These are phyloP conservation scores for Euphorbia peplus DNA, from an alignment of 345 rosid species.

Conservation along the genomic window DNA sequence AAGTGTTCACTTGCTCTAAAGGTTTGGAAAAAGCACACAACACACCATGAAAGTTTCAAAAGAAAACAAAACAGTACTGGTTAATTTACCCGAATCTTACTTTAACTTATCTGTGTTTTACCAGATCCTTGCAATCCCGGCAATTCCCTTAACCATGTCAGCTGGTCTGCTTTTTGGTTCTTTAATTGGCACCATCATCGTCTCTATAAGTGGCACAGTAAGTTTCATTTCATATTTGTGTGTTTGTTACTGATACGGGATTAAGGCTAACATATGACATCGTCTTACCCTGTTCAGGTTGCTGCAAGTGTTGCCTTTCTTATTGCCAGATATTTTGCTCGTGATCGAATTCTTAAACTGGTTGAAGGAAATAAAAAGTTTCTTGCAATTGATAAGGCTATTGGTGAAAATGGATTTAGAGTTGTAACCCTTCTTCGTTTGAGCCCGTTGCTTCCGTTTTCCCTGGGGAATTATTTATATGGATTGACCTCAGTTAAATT, in stretches of 20 bases:
- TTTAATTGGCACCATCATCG: conserved; percentile 77
- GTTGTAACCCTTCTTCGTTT: conserved; percentile 90
- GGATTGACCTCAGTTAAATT: conserved; percentile 96
- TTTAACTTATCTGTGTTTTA: conserved; percentile 10
- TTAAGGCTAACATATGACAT: conserved; percentile 16
- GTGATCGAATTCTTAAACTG: conserved; percentile 87
- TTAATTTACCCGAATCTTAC: conserved; percentile 13
- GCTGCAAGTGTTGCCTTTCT: conserved; percentile 93
- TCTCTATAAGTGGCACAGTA: conserved; percentile 98
- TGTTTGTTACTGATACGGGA: not conserved
- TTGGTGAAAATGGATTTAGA: conserved; percentile 91
- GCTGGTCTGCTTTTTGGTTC: conserved; percentile 99
- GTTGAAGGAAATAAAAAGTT: conserved; percentile 95
- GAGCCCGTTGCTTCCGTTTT: conserved; percentile 96
- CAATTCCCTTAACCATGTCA: conserved; percentile 93
- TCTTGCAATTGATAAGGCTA: conserved; percentile 95
- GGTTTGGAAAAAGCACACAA: not conserved
- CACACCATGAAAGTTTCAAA: not conserved
- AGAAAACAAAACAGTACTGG: not conserved
- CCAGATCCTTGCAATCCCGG: conserved; percentile 92
- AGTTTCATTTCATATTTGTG: conserved; percentile 19
- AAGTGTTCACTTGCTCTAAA: not conserved
- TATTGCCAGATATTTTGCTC: conserved; percentile 95
- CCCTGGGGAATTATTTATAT: conserved; percentile 88
- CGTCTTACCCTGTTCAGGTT: conserved; percentile 46